Base-by-base conservation (phyloP, 148 eudicot species). In the Nyssa sinensis region DNA sequence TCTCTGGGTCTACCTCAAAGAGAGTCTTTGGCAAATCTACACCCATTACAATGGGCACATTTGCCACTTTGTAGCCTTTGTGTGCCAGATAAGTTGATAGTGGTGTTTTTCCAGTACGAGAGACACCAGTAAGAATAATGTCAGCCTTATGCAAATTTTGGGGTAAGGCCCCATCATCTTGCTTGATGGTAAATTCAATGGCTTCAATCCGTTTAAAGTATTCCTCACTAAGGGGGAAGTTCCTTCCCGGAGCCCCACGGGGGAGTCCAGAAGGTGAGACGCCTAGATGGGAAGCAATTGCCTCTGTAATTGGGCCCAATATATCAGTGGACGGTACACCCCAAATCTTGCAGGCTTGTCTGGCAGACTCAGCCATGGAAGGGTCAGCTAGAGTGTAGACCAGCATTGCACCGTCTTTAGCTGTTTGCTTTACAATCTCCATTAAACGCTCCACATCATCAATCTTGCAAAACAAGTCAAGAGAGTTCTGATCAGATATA, bases 121-220 rank as follows among this genome's bases (percentile, higher is more conserved):
- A 94, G 25, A 94, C 98, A 49, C 98, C 98, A 44, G 89, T 73
- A 21, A 94, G 97, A 44, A 94, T 81, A 27, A 94, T 83, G 70
- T 94, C 94, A 3, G 98, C 93, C 69, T 88, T 87, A 33, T 78
- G 84, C 66, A 92, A 75, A 71, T 94, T 94, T 55, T 83, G 75
- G 12, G 98, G 98, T 27, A 92, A 80, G 30, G 98, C 98, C 11
- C 98, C 98, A 64, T 94, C 98, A 31, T 94, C 98, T 77, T 94
- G 98, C 80, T 92, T 94, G 75, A 94, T 92, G 66, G 98, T 92
- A 68, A 94, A 94, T 69, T 94, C 98, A 19, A 94, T 83, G 32
- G 98, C 98, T 74, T 94, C 98, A 14, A 94, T 92, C 73, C 98
- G 81, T 61, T 63, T 74, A 79, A 94, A 94, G 76, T 94, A 94